phyloP scores from a whole-genome alignment of 192 early-diverging fungal genomes.

The Backusella circina region DNA sequence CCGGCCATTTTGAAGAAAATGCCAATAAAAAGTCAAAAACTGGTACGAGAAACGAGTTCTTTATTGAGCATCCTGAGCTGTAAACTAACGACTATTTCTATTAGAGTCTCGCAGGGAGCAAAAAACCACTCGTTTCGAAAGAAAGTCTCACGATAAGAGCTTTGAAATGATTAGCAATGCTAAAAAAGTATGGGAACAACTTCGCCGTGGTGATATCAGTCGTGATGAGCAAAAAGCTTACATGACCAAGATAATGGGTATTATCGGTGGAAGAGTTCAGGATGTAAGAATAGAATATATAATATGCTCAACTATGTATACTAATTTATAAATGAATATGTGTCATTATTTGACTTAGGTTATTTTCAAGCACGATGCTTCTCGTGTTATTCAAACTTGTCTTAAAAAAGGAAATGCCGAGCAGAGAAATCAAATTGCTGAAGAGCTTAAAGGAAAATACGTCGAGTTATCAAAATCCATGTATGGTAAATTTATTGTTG shows the following conservation, averaged over 20 bases:
- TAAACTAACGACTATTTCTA: neutral
- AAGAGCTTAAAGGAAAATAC: slow-evolving; percentile 76
- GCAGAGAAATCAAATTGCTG: slow-evolving; percentile 76
- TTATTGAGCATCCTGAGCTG: neutral
- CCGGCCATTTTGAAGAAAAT: neutral
- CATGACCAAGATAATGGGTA: slow-evolving; percentile 80
- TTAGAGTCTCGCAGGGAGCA: slow-evolving; percentile 52
- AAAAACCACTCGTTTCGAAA: slow-evolving; percentile 51
- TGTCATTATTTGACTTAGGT: slow-evolving; percentile 36
- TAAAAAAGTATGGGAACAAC: slow-evolving; percentile 83
- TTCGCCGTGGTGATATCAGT: slow-evolving; percentile 71
- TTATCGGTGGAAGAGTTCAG: slow-evolving; percentile 76
- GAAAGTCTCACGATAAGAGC: slow-evolving; percentile 61
- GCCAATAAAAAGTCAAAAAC: slow-evolving; percentile 13
- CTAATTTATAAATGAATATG: neutral
- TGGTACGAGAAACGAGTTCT: neutral
- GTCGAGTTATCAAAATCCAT: slow-evolving; percentile 67
- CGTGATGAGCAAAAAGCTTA: slow-evolving; percentile 54
- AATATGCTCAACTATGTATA: neutral
- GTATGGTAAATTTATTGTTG: slow-evolving; percentile 89
- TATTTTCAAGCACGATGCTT: slow-evolving; percentile 95
- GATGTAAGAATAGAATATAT: slow-evolving; percentile 41
- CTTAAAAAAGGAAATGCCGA: slow-evolving; percentile 82
- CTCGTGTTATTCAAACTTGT: slow-evolving; percentile 86
- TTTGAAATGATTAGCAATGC: slow-evolving; percentile 67